Evolutionary conservation across 139 green algal genomes (phyloP).

Genomic region (Chlamydomonas sp.): DNA sequence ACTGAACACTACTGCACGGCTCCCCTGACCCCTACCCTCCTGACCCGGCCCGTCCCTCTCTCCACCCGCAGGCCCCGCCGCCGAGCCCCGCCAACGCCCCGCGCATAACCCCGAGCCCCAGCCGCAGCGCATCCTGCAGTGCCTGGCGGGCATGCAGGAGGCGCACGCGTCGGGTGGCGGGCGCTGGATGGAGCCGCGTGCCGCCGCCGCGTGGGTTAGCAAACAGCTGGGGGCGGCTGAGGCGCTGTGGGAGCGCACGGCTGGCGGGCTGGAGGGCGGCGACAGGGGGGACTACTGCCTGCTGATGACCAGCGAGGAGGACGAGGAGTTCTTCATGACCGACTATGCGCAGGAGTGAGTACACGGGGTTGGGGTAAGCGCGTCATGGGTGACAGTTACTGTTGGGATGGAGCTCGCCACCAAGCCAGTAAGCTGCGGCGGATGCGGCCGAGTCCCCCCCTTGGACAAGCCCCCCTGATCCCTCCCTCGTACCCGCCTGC

Average conservation of each 20-base stretch:
- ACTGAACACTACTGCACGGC: too few species aligned
- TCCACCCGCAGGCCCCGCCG: too few species aligned
- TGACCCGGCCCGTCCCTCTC: too few species aligned
- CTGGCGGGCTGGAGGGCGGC: neutral
- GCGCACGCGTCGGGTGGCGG: neutral
- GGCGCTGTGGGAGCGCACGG: slow-evolving; percentile 37
- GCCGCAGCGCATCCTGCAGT: slow-evolving; percentile 35
- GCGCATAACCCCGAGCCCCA: slow-evolving; percentile 20
- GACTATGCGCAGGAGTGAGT: slow-evolving; percentile 62
- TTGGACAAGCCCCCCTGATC: neutral
- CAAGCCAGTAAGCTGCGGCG: too few species aligned
- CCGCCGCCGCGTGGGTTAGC: slow-evolving; percentile 52
- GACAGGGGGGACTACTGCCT: slow-evolving; percentile 59
- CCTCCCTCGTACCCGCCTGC: too few species aligned
- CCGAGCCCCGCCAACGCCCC: too few species aligned
- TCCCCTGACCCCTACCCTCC: too few species aligned
- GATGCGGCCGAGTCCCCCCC: too few species aligned
- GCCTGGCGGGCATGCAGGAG: slow-evolving; percentile 47
- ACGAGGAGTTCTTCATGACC: slow-evolving; percentile 67
- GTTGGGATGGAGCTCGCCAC: too few species aligned
- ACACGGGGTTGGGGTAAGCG: neutral
- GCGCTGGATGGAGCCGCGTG: slow-evolving; percentile 47
- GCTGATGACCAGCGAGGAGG: slow-evolving; percentile 41
- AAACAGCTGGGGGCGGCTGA: slow-evolving; percentile 53
- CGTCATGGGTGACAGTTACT: too few species aligned